Evolutionary conservation across 129 eudicot genomes (phyloP).

Genomic region (Lonicera japonica): DNA sequence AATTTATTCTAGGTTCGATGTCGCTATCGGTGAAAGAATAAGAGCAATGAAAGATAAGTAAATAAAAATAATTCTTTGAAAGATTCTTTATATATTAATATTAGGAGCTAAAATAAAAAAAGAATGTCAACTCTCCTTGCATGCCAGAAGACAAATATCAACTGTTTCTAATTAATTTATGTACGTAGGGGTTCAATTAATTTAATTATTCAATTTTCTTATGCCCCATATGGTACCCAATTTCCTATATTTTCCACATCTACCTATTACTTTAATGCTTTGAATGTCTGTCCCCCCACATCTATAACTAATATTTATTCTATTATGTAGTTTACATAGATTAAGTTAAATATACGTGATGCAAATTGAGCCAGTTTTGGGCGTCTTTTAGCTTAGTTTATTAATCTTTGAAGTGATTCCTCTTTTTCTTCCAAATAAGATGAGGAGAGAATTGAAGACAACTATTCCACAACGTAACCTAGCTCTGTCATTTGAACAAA

Average conservation of each 20-base stretch:
- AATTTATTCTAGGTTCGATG: constrained; percentile 7
- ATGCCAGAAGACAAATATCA: neutral
- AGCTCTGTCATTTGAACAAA: no score
- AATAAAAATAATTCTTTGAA: constrained; percentile 2
- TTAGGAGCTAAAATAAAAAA: constrained; percentile 5
- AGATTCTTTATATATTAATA: constrained; percentile 1
- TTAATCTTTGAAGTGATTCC: constrained; percentile 2
- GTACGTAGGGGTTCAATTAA: constrained; percentile 3
- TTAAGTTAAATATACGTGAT: no score
- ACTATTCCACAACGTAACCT: no score
- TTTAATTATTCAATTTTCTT: neutral
- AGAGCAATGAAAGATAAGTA: neutral
- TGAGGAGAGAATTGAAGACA: neutral
- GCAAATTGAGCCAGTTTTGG: constrained; percentile 1
- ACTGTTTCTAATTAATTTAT: neutral
- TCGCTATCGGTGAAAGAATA: constrained; percentile 1
- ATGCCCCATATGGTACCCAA: neutral
- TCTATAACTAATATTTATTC: no score
- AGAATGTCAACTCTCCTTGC: constrained; percentile 17
- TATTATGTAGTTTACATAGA: no score
- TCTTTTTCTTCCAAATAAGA: neutral
- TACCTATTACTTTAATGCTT: no score
- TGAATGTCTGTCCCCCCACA: no score
- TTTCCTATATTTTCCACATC: neutral
- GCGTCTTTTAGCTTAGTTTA: neutral